Conservation (phyloP, 352 stramenopile genomes). For the Elongisporangium senticosum region DNA sequence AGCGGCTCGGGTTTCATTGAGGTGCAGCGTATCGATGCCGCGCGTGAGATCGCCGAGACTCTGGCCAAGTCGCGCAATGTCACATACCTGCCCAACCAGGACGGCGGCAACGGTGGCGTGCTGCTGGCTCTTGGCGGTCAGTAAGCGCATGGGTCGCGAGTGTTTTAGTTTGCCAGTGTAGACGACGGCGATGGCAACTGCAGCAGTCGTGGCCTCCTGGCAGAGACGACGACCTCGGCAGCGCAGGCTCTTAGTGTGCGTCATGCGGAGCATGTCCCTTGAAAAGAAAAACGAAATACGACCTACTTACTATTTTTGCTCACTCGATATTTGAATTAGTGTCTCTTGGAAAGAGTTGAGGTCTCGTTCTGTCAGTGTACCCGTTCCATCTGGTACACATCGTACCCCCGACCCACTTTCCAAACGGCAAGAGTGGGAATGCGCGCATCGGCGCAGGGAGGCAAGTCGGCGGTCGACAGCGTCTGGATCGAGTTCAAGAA, state of each 20-base stretch:
- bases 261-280: not conserved
- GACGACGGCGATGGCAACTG: constrained; percentile 1
- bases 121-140: constrained; percentile 63
- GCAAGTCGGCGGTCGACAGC: constrained; percentile 10
- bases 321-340: not conserved
- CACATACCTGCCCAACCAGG: constrained; percentile 96
- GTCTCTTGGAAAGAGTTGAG: not conserved
- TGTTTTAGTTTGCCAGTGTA: not conserved
- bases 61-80: constrained; percentile 97
- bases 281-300: not conserved
- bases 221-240: not conserved
- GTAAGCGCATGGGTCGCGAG: constrained; percentile 19
- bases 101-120: constrained; percentile 78
- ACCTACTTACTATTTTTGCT: not conserved
- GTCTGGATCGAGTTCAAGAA: constrained; percentile 43
- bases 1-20: constrained; percentile 98
- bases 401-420: no score
- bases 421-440: not conserved
- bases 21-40: constrained; percentile 99
- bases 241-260: not conserved
- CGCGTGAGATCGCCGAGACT: constrained; percentile 98
- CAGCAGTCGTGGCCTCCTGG: not conserved
- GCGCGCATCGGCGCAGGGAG: not conserved
- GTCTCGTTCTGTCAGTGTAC: not conserved
- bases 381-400: not conserved